These are phyloP conservation scores for Aquilaria agallochum DNA, from an alignment of 441 rosid species.

Conservation along the genomic window DNA sequence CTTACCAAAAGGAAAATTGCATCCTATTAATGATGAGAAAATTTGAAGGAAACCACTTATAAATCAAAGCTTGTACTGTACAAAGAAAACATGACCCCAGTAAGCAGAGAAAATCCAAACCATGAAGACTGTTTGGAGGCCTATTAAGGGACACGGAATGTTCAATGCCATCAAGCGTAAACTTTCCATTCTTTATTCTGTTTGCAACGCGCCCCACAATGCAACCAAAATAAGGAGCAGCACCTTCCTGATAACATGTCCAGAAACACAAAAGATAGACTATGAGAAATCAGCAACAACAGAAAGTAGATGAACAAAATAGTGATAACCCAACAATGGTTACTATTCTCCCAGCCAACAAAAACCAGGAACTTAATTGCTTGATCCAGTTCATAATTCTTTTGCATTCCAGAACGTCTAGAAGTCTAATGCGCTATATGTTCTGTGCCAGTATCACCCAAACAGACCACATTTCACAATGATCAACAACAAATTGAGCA, in stretches of 20 bases:
- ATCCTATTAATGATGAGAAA: neutral
- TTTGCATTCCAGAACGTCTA: neutral
- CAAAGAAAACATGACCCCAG: neutral
- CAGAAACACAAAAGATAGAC: neutral
- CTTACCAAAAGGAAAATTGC: neutral
- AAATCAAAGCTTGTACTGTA: too few species aligned
- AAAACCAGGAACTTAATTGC: neutral
- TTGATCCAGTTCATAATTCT: neutral
- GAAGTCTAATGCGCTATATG: too few species aligned
- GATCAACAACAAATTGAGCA: too few species aligned
- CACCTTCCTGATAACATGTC: slow-evolving; percentile 49
- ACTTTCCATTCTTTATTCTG: slow-evolving; percentile 80
- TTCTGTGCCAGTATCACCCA: neutral
- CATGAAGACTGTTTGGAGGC: slow-evolving; percentile 91
- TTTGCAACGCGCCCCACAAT: slow-evolving; percentile 97
- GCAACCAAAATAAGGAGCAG: slow-evolving; percentile 76
- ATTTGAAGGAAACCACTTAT: too few species aligned
- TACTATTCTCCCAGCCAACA: neutral
- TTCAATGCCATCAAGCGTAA: slow-evolving; percentile 58
- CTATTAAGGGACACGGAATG: slow-evolving; percentile 74
- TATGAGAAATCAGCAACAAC: neutral
- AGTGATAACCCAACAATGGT: neutral
- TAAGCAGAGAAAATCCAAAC: slow-evolving; percentile 25
- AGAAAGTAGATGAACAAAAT: neutral
- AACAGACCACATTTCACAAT: neutral